Conservation (phyloP, 2,329 filamentous ascomycete species). For the Rosellinia necatrix region DNA sequence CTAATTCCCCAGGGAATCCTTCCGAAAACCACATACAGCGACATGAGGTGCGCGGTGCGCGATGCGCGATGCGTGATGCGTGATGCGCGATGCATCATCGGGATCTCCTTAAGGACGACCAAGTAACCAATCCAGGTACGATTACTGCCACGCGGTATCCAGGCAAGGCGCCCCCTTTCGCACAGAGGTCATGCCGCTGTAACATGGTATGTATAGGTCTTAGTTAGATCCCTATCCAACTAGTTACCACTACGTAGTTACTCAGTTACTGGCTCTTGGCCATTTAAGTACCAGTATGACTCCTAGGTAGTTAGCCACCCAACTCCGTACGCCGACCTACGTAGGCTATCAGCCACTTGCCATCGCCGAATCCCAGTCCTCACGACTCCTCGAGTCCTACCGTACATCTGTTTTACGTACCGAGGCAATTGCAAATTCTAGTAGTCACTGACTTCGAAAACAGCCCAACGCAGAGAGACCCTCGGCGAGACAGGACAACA, state of each 20-base stretch:
- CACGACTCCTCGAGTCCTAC: not conserved
- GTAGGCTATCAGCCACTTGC: constrained; percentile 17
- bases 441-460: not conserved
- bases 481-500: constrained; percentile 2
- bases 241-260: too few relatives aligned
- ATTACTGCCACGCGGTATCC: constrained; percentile 30
- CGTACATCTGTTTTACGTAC: not conserved
- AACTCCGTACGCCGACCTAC: too few relatives aligned
- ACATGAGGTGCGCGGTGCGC: too few relatives aligned
- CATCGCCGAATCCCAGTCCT: not conserved
- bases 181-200: too few relatives aligned
- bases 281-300: too few relatives aligned
- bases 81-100: constrained; percentile 2
- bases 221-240: too few relatives aligned
- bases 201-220: too few relatives aligned
- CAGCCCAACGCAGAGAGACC: not conserved
- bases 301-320: too few relatives aligned
- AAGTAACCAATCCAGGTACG: constrained; percentile 12
- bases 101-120: not conserved
- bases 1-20: constrained; percentile 29
- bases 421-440: not conserved
- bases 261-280: too few relatives aligned
- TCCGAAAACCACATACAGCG: constrained; percentile 21
- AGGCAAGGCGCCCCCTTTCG: constrained; percentile 1
- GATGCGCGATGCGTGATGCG: too few relatives aligned